Percentiles rank a stretch among this genome's conserved stretches.
Evolutionary conservation across 2,329 filamentous ascomycete species (phyloP).

Genomic region (Teratosphaeria gauchensis): DNA sequence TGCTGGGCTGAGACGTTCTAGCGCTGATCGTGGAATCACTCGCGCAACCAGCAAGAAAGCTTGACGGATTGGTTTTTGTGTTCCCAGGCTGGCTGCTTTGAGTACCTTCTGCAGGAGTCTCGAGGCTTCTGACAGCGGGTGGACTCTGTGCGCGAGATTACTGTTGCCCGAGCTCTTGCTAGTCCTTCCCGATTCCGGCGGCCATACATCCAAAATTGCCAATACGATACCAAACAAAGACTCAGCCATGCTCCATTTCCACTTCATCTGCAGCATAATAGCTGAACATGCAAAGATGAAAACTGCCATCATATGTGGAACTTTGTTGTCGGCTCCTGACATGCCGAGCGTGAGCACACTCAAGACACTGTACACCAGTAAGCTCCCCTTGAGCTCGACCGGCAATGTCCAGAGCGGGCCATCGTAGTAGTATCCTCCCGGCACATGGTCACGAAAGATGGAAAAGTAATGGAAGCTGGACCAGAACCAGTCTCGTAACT

Average conservation of each 20-base stretch:
- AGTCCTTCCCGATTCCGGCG: neutral
- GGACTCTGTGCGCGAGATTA: neutral
- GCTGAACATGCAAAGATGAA: neutral
- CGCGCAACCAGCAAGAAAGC: neutral
- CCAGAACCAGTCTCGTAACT: neutral
- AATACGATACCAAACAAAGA: neutral
- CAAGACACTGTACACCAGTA: constrained; percentile 44
- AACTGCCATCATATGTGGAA: neutral
- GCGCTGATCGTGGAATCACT: neutral
- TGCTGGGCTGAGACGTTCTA: neutral
- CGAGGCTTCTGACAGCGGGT: neutral
- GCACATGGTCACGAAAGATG: constrained; percentile 43
- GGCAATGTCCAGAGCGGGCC: constrained; percentile 46
- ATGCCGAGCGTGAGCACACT: constrained; percentile 38
- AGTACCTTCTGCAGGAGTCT: neutral
- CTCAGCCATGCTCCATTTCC: neutral
- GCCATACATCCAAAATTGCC: neutral
- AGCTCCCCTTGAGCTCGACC: constrained; percentile 53
- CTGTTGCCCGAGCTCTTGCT: neutral
- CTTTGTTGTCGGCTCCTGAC: constrained; percentile 22
- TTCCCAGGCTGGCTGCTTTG: neutral
- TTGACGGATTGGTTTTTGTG: neutral
- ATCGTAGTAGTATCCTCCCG: constrained; percentile 9
- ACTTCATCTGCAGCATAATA: neutral
- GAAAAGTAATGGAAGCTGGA: constrained; percentile 11